Evolutionary conservation across 106 monocot species (phyloP), one percentile per base, ranked within the genome.

Genomic region (Dendrobium chrysotoxum): DNA sequence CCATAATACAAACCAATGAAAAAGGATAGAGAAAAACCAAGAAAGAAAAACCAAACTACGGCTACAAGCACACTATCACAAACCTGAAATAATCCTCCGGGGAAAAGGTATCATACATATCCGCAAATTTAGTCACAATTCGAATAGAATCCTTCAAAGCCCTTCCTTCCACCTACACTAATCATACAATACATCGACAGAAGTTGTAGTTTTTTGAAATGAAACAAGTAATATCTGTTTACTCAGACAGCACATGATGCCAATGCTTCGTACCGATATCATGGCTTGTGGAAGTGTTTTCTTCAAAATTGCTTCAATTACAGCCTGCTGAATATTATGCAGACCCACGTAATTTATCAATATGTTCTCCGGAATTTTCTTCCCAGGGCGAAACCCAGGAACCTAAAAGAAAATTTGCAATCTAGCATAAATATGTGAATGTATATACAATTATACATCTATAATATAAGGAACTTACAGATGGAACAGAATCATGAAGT

Each of bases 371-470:
- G 98, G 98, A 82, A 98, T 70, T 79, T 81, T 84, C 82, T 98
- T 92, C 20, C 98, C 98, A 80, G 98, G 91, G 53, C 95, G 92
- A 89, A 98, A 98, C 84, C 98, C 98, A 88, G 94, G 94, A 68
- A 98, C 85, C 98, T 98, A 50, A 50, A 44, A 50, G 16, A 54
- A 71, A 46, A 50, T 41, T 20, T 15, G 68, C 1, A 50, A 44
- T 23, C 75, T 23, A 78, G 1, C 4, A 57, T 57, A 18, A 30
- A 40, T 41, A 40, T 40, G 40, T 20, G 12, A 16, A 45, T 76
- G 9, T 45, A 50, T 15, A 13, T 50, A 15, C 50, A 50, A 50
- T 50, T 50, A 50, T 50, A 50, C 50, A 50, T 50, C 50, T 50
- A 50, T 50, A 50, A 50, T 11, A 50, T 3, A 50, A 50, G 15